phyloP scores from a whole-genome alignment of 2,329 filamentous ascomycete species.

The Fusarium keratoplasticum region DNA sequence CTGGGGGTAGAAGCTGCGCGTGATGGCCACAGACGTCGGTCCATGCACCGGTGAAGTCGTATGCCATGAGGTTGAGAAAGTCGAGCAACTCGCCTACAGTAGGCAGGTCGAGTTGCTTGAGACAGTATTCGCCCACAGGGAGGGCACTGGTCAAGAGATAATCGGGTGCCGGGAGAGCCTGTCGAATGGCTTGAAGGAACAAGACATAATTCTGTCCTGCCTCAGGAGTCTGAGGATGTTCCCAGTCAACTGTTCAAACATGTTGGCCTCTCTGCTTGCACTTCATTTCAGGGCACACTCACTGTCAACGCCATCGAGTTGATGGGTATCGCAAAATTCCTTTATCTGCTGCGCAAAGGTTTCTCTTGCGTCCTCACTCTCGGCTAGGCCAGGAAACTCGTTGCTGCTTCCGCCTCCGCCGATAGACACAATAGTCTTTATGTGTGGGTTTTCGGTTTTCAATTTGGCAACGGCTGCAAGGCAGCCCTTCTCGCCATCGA shows the following conservation, averaged over 20 bases:
- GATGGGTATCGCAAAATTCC: slow-evolving; percentile 66
- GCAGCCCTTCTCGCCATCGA: slow-evolving; percentile 70
- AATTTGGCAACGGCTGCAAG: slow-evolving; percentile 69
- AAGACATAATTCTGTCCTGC: slow-evolving; percentile 69
- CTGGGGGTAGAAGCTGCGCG: slow-evolving; percentile 67
- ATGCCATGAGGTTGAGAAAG: slow-evolving; percentile 75
- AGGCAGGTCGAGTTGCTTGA: slow-evolving; percentile 68
- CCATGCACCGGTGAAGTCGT: slow-evolving; percentile 76
- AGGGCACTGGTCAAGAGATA: slow-evolving; percentile 73
- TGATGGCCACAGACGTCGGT: slow-evolving; percentile 71
- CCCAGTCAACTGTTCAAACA: slow-evolving; percentile 70
- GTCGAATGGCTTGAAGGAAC: slow-evolving; percentile 66
- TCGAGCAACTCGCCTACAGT: slow-evolving; percentile 66
- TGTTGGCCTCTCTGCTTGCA: neutral
- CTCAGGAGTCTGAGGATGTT: slow-evolving; percentile 66
- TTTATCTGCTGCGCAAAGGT: slow-evolving; percentile 67
- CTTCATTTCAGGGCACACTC: slow-evolving; percentile 8
- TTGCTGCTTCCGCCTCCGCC: slow-evolving; percentile 73
- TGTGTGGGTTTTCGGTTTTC: slow-evolving; percentile 65
- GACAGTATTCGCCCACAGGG: slow-evolving; percentile 71
- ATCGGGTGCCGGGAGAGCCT: slow-evolving; percentile 63
- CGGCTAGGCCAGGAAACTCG: slow-evolving; percentile 69
- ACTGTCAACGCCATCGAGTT: slow-evolving; percentile 75
- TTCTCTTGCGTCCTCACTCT: slow-evolving; percentile 57
- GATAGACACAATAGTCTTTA: slow-evolving; percentile 72